phyloP scores from a whole-genome alignment of 148 eudicot genomes.

The Rhododendron molle region DNA sequence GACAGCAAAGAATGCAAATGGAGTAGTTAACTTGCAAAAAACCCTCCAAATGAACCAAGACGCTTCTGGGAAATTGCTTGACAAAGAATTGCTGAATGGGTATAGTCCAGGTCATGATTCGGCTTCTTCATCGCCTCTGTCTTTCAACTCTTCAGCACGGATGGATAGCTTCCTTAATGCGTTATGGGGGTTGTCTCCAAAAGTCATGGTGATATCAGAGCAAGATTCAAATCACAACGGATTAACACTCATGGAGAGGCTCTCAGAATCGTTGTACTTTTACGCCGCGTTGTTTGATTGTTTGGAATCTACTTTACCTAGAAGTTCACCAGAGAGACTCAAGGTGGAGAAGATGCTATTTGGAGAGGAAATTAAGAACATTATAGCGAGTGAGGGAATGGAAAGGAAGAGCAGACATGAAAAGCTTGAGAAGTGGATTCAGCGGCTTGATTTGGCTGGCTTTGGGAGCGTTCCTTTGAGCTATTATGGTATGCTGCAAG shows the following conservation, averaged over 20 bases:
- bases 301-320: slow-evolving; percentile 69
- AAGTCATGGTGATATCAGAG: slow-evolving; percentile 80
- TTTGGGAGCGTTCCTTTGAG: slow-evolving; percentile 67
- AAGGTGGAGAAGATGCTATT: slow-evolving; percentile 81
- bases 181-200: slow-evolving; percentile 75
- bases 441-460: slow-evolving; percentile 63
- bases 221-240: slow-evolving; percentile 87
- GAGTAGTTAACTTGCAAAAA: slow-evolving; percentile 31
- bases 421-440: slow-evolving; percentile 82
- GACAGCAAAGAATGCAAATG: slow-evolving; percentile 29
- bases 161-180: slow-evolving; percentile 59
- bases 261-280: slow-evolving; percentile 68
- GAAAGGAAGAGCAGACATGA: slow-evolving; percentile 82
- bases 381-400: slow-evolving; percentile 74
- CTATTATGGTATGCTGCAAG: slow-evolving; percentile 71
- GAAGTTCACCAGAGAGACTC: slow-evolving; percentile 63
- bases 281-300: slow-evolving; percentile 93
- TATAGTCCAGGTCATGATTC: slow-evolving; percentile 58
- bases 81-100: slow-evolving; percentile 42
- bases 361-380: slow-evolving; percentile 84
- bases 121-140: slow-evolving; percentile 55
- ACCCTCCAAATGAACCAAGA: slow-evolving; percentile 24
- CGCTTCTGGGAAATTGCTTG: slow-evolving; percentile 34
- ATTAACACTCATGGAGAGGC: slow-evolving; percentile 62
- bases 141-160: slow-evolving; percentile 33